A percentile compares a stretch with the other conserved stretches of the same genome.
phyloP scores from a whole-genome alignment of 257 asterid genomes.

The Marsdenia floribunda region DNA sequence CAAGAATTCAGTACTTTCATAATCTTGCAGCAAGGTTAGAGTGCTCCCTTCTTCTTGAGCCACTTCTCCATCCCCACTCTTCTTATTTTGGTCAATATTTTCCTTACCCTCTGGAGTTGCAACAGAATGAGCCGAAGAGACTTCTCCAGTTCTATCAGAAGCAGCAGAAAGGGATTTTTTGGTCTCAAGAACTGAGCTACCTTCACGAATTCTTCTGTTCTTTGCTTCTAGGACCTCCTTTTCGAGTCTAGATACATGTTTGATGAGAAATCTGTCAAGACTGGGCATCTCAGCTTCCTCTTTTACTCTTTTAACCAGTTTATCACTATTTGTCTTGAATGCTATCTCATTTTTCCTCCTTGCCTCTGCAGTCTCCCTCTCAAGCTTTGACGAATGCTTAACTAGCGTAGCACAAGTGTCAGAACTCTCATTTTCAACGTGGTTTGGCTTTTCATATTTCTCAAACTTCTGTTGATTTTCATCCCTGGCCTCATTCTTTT shows the following conservation, averaged over 20 bases:
- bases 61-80: conserved; percentile 13
- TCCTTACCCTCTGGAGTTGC: conserved; percentile 38
- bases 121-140: neutral
- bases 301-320: conserved; percentile 22
- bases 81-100: conserved; percentile 45
- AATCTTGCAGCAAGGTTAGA: neutral
- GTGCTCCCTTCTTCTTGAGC: neutral
- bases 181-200: conserved; percentile 3
- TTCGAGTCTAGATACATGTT: conserved; percentile 66
- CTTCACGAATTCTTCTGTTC: conserved; percentile 26
- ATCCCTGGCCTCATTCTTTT: conserved; percentile 34
- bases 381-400: conserved; percentile 60
- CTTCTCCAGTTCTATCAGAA: conserved; percentile 1
- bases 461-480: conserved; percentile 25
- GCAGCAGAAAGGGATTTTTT: neutral
- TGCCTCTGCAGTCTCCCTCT: conserved; percentile 57
- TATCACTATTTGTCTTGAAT: conserved; percentile 25
- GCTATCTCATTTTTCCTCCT: conserved; percentile 17
- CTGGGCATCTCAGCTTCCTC: conserved; percentile 46
- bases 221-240: conserved; percentile 74
- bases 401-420: conserved; percentile 46
- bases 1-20: neutral
- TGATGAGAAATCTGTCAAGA: conserved; percentile 65
- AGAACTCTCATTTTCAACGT: conserved; percentile 16
- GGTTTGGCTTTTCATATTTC: conserved; percentile 10